A percentile compares a stretch with the other conserved stretches of the same genome.
These are phyloP conservation scores for Fusarium vanettenii DNA, from an alignment of 2,329 filamentous ascomycete genomes.

Conservation along the genomic window DNA sequence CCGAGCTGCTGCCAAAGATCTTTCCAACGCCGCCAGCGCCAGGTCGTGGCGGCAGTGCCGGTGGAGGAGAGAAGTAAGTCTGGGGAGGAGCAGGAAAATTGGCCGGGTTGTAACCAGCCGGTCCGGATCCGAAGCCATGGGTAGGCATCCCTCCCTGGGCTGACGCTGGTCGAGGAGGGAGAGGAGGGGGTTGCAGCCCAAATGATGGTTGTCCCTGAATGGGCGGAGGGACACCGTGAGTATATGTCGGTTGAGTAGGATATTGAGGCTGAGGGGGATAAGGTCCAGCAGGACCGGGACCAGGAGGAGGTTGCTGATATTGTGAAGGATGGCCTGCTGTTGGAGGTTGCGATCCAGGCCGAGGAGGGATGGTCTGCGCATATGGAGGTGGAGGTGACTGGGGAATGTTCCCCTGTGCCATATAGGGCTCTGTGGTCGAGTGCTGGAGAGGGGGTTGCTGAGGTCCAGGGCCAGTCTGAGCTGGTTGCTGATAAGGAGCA, in stretches of 20 bases:
- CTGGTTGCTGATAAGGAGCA: slow-evolving; percentile 24
- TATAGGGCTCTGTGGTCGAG: slow-evolving; percentile 12
- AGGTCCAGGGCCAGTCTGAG: background rate
- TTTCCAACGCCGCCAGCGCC: slow-evolving; percentile 24
- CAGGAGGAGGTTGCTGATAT: slow-evolving; percentile 25
- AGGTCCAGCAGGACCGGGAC: slow-evolving; percentile 1
- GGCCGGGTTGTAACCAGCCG: slow-evolving; percentile 37
- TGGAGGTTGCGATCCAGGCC: slow-evolving; percentile 27
- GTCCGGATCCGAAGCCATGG: slow-evolving; percentile 35
- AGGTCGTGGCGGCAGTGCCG: slow-evolving; percentile 32
- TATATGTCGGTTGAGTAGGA: slow-evolving; percentile 39
- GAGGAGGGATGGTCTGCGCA: slow-evolving; percentile 15
- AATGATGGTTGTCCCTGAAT: slow-evolving; percentile 21
- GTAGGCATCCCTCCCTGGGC: slow-evolving; percentile 25
- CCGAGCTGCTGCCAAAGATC: slow-evolving; percentile 49
- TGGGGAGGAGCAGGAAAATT: slow-evolving; percentile 49
- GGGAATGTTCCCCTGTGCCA: slow-evolving; percentile 8
- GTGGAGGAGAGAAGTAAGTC: slow-evolving; percentile 45
- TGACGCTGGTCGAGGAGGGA: slow-evolving; percentile 44
- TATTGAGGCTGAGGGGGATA: slow-evolving; percentile 37
- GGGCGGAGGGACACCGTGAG: slow-evolving; percentile 11
- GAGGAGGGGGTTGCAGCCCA: slow-evolving; percentile 36
- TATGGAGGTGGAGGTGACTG: slow-evolving; percentile 42
- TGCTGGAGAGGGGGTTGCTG: slow-evolving; percentile 27
- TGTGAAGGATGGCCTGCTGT: slow-evolving; percentile 17